Evolutionary conservation across 768 basidiomycete species (phyloP).

Genomic region (Leccinellum albellum): DNA sequence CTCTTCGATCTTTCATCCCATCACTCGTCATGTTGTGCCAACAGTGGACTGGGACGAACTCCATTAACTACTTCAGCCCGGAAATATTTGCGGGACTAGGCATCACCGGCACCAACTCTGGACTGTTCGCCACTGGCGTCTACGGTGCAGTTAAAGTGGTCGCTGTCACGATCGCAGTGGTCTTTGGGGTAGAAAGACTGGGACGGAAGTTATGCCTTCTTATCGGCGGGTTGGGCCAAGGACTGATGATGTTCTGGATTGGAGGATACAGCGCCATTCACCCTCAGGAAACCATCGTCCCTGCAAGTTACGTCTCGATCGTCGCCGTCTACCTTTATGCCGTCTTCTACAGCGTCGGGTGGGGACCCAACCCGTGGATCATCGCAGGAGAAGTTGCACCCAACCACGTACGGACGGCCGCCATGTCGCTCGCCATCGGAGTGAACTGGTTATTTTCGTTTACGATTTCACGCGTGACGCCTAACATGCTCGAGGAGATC

Average conservation of each 20-base stretch:
- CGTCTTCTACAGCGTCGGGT: constrained; percentile 35
- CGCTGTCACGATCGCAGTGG: constrained; percentile 37
- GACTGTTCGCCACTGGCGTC: constrained; percentile 49
- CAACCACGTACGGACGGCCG: constrained; percentile 36
- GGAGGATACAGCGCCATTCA: constrained; percentile 34
- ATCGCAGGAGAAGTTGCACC: constrained; percentile 36
- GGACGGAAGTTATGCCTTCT: constrained; percentile 52
- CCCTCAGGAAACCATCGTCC: constrained; percentile 23
- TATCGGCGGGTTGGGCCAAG: constrained; percentile 48
- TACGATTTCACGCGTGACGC: constrained; percentile 36
- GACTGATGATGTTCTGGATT: constrained; percentile 37
- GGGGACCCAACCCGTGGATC: constrained; percentile 30
- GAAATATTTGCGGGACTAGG: constrained; percentile 48
- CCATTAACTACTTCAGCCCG: constrained; percentile 55
- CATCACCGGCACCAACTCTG: constrained; percentile 39
- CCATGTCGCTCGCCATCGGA: constrained; percentile 31
- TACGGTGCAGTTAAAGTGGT: constrained; percentile 41
- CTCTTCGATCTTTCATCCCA: constrained; percentile 43
- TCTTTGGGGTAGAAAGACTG: constrained; percentile 45
- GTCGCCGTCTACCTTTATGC: constrained; percentile 38
- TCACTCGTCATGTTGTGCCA: constrained; percentile 45
- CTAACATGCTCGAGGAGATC: constrained; percentile 33
- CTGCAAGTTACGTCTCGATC: constrained; percentile 37
- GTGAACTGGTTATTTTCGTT: constrained; percentile 38
- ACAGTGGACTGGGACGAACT: constrained; percentile 53